phyloP scores from a whole-genome alignment of 2,329 filamentous ascomycete species.

The Rhinocladiella similis region DNA sequence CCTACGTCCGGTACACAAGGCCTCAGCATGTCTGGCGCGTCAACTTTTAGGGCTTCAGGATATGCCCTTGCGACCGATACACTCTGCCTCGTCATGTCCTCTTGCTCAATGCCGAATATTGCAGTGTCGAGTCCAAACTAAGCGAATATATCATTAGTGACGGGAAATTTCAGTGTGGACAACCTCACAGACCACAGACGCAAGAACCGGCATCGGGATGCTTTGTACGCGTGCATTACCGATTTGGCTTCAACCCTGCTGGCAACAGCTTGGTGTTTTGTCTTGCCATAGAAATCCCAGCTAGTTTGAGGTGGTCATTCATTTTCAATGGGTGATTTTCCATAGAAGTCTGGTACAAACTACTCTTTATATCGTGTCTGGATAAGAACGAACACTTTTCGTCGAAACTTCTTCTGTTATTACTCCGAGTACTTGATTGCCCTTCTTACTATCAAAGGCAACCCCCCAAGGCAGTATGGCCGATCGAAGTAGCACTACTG shows the following conservation, averaged over 20 bases:
- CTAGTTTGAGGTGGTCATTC: conserved; percentile 50
- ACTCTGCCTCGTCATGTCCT: too few relatives aligned
- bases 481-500: too few relatives aligned
- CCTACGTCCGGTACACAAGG: neutral
- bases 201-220: conserved; percentile 26
- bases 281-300: conserved; percentile 44
- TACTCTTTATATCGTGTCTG: neutral
- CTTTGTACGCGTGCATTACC: conserved; percentile 21
- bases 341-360: conserved; percentile 48
- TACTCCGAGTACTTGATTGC: too few relatives aligned
- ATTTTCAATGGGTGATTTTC: conserved; percentile 42
- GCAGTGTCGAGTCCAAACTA: neutral
- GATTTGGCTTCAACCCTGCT: conserved; percentile 22
- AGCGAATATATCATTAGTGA: neutral
- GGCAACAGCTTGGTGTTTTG: conserved; percentile 32
- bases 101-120: too few relatives aligned
- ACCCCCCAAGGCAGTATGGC: too few relatives aligned
- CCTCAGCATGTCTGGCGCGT: too few relatives aligned
- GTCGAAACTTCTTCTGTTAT: neutral
- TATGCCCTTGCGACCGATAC: too few relatives aligned
- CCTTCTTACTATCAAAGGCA: too few relatives aligned
- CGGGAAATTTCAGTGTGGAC: too few relatives aligned
- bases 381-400: neutral
- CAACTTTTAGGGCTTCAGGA: too few relatives aligned
- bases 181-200: neutral